Conservation (phyloP, 805 yeast species). For the Schwanniomyces vanrijiae region DNA sequence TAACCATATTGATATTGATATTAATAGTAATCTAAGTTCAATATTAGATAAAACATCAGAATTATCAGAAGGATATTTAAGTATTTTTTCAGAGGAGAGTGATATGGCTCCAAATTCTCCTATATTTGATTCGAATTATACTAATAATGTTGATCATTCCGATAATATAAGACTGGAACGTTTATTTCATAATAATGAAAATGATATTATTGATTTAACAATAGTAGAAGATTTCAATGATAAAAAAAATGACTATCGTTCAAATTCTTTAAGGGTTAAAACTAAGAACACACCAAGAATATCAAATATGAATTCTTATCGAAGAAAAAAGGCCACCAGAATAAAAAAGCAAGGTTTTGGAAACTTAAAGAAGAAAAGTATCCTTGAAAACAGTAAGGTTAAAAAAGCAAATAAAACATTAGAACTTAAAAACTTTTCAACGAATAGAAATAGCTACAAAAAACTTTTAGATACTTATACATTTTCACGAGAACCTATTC, state of each 20-base stretch:
- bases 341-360: neutral
- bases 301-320: neutral
- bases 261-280: neutral
- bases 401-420: neutral
- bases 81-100: neutral
- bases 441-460: neutral
- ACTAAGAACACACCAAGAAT: neutral
- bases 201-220: neutral
- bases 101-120: neutral
- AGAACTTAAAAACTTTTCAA: neutral
- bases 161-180: neutral
- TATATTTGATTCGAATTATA: too few species aligned
- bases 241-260: neutral
- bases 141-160: neutral
- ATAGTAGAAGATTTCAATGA: neutral
- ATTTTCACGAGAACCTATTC: slow-evolving; percentile 26
- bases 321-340: neutral
- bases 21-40: neutral
- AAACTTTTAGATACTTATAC: slow-evolving; percentile 10
- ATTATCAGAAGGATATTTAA: neutral
- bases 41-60: neutral
- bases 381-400: neutral
- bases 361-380: neutral
- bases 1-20: neutral
- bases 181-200: neutral